These are phyloP conservation scores for Neofusicoccum cordaticola DNA, from an alignment of 2,329 filamentous ascomycete genomes.

Conservation along the genomic window DNA sequence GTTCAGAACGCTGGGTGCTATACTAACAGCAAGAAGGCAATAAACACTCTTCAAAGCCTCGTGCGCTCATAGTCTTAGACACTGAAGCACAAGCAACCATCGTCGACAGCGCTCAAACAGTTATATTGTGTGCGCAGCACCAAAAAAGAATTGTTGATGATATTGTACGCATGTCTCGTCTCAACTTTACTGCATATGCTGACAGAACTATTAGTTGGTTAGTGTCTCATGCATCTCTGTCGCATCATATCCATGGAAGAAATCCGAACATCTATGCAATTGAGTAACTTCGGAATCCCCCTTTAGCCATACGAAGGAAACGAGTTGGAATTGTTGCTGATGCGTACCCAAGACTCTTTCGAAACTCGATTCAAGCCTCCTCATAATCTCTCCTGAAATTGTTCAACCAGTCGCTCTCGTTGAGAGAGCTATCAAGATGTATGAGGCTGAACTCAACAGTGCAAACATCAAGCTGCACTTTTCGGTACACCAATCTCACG, in stretches of 20 bases:
- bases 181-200: not conserved
- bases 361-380: constrained; percentile 23
- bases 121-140: constrained; percentile 33
- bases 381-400: constrained; percentile 24
- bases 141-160: constrained; percentile 31
- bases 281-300: too few relatives aligned
- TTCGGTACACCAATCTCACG: constrained; percentile 19
- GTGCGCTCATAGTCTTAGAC: constrained; percentile 14
- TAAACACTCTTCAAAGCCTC: not conserved
- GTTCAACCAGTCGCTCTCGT: constrained; percentile 22
- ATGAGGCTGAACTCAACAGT: constrained; percentile 24
- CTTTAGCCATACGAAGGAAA: not conserved
- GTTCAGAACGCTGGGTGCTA: too few relatives aligned
- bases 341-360: not conserved
- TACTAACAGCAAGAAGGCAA: not conserved
- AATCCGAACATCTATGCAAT: too few relatives aligned
- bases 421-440: constrained; percentile 25
- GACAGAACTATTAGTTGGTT: not conserved
- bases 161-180: constrained; percentile 8
- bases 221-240: not conserved
- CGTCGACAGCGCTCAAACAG: constrained; percentile 25
- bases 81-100: constrained; percentile 2
- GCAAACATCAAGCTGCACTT: constrained; percentile 19
- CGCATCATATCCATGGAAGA: too few relatives aligned
- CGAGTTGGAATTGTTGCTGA: not conserved